A percentile compares a stretch with the other conserved stretches of the same genome.
These are phyloP conservation scores for Stereocaulon alpinum DNA, from an alignment of 495 filamentous ascomycete species.

Conservation along the genomic window DNA sequence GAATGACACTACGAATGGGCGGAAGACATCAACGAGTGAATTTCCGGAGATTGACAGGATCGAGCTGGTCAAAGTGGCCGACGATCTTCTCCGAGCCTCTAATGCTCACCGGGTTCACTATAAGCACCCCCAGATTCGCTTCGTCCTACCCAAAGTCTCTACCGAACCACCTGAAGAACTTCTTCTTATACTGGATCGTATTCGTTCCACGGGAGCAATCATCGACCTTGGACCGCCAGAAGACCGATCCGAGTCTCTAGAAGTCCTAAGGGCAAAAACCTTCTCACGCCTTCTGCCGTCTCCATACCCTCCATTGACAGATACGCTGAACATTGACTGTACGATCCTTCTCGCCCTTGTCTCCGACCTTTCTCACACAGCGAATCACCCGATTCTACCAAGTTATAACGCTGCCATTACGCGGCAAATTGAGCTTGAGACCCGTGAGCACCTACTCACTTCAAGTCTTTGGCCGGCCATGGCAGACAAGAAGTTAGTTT, in stretches of 20 bases:
- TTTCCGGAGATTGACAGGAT: constrained; percentile 20
- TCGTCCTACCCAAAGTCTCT: constrained; percentile 51
- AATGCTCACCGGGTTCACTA: constrained; percentile 45
- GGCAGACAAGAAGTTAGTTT: constrained; percentile 42
- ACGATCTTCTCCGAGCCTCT: constrained; percentile 44
- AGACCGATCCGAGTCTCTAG: not conserved
- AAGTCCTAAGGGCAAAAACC: constrained; percentile 14
- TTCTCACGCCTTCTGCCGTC: constrained; percentile 42
- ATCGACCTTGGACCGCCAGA: constrained; percentile 30
- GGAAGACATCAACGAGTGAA: constrained; percentile 22
- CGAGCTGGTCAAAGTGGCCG: constrained; percentile 29
- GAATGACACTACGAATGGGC: constrained; percentile 13
- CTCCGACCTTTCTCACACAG: constrained; percentile 54
- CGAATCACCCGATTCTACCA: constrained; percentile 30
- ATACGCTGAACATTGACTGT: constrained; percentile 61
- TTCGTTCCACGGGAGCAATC: constrained; percentile 45
- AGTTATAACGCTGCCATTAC: constrained; percentile 47
- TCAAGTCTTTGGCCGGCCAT: constrained; percentile 55
- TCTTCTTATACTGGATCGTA: constrained; percentile 44
- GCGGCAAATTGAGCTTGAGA: constrained; percentile 57
- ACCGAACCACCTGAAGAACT: constrained; percentile 42
- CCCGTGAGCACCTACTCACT: constrained; percentile 47
- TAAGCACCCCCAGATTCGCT: constrained; percentile 44
- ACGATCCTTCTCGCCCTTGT: constrained; percentile 61
- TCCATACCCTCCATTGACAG: constrained; percentile 43